Percentiles rank a stretch among this genome's conserved stretches.
These are phyloP conservation scores for Discostella pseudostelligera DNA, from an alignment of 108 stramenopile species.

Conservation along the genomic window DNA sequence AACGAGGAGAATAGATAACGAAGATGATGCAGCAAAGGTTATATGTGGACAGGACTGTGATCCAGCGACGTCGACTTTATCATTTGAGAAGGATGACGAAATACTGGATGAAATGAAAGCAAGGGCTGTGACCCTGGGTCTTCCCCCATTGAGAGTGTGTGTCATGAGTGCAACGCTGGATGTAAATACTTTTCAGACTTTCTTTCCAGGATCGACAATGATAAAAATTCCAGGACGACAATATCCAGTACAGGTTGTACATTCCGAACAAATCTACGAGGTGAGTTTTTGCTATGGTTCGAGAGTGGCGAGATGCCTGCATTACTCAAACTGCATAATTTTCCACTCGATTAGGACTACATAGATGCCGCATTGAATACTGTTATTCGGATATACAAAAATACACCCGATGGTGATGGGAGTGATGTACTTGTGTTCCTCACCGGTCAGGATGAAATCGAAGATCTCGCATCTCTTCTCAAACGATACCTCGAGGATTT, in stretches of 20 bases:
- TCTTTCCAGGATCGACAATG: conserved; percentile 64
- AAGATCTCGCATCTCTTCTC: conserved; percentile 69
- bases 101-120: conserved; percentile 48
- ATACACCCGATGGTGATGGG: conserved; percentile 73
- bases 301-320: neutral
- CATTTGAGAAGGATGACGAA: conserved; percentile 47
- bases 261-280: conserved; percentile 67
- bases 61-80: neutral
- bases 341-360: conserved; percentile 55
- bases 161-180: conserved; percentile 98
- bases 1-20: conserved; percentile 1
- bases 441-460: conserved; percentile 97
- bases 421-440: conserved; percentile 93
- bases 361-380: conserved; percentile 79
- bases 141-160: conserved; percentile 82
- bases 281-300: conserved; percentile 17
- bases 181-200: conserved; percentile 74
- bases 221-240: conserved; percentile 88
- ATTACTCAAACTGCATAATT: neutral
- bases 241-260: conserved; percentile 83
- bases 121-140: conserved; percentile 39
- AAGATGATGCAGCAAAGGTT: neutral
- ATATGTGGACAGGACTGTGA: neutral
- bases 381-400: conserved; percentile 86
- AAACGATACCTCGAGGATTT: conserved; percentile 66